Conservation (phyloP, 306 rosid species). For the Argentina anserina region DNA sequence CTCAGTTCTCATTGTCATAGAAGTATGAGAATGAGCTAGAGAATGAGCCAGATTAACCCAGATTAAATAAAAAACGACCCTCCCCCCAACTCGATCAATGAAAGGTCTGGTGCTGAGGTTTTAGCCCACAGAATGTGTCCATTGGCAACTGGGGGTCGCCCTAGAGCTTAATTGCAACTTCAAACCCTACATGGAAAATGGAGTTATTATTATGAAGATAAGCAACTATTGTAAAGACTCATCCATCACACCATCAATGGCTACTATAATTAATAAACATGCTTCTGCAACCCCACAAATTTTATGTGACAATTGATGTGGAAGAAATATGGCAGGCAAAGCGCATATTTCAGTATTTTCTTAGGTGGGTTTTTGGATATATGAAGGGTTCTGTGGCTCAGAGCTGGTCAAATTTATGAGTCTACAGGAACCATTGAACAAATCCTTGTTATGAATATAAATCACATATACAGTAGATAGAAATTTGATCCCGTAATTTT, state of each 20-base stretch:
- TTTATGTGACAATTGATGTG: constrained; percentile 12
- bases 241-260: constrained; percentile 23
- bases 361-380: neutral
- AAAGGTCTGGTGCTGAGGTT: constrained; percentile 13
- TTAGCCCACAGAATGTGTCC: constrained; percentile 14
- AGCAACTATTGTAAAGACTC: constrained; percentile 31
- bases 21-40: neutral
- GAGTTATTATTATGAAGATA: constrained; percentile 7
- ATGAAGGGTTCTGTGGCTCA: neutral
- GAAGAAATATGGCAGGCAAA: constrained; percentile 4
- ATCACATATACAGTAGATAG: neutral
- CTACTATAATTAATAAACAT: constrained; percentile 16
- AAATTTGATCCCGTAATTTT: neutral
- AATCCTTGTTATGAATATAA: neutral
- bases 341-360: neutral
- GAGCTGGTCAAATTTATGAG: neutral
- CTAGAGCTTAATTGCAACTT: constrained; percentile 3
- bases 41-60: neutral
- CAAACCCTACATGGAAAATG: constrained; percentile 14
- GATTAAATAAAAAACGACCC: neutral
- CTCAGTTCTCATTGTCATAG: neutral
- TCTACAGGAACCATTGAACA: neutral
- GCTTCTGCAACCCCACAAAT: constrained; percentile 19
- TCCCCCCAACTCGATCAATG: neutral
- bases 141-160: constrained; percentile 12